Percentiles rank a stretch among this genome's conserved stretches.
phyloP scores from a whole-genome alignment of 495 filamentous ascomycete genomes.

The Staphylotrichum longicolle region DNA sequence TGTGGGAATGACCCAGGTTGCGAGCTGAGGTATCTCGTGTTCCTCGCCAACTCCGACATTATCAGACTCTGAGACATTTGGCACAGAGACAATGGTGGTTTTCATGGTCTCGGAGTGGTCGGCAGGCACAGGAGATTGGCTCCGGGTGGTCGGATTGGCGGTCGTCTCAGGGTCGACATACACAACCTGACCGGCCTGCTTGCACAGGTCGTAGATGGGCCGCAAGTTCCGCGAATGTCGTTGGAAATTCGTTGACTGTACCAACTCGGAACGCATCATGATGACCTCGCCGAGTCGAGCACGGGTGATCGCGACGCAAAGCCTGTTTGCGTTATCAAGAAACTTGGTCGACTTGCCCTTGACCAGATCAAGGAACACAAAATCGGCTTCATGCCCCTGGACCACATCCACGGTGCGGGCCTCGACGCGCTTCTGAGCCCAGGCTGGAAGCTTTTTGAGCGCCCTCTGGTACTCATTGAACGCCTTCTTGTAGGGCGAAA shows the following conservation, averaged over 20 bases:
- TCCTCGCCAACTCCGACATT: too few species aligned
- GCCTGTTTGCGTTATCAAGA: slow-evolving; percentile 24
- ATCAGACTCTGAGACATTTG: too few species aligned
- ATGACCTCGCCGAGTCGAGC: slow-evolving; percentile 28
- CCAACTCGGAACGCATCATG: slow-evolving; percentile 24
- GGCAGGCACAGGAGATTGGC: too few species aligned
- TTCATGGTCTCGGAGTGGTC: too few species aligned
- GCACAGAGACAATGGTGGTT: too few species aligned
- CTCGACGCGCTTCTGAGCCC: slow-evolving; percentile 23
- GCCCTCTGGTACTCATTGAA: slow-evolving; percentile 17
- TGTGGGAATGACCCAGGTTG: too few species aligned
- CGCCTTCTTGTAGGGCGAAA: slow-evolving; percentile 26
- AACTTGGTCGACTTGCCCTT: slow-evolving; percentile 15
- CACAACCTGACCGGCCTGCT: neutral
- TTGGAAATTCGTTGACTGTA: neutral
- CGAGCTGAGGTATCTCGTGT: too few species aligned
- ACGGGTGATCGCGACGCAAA: slow-evolving; percentile 26
- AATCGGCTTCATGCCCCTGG: slow-evolving; percentile 32
- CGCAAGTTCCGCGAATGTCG: neutral
- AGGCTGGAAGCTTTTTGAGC: slow-evolving; percentile 10
- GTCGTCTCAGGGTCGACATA: neutral
- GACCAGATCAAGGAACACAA: slow-evolving; percentile 32
- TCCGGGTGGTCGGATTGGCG: too few species aligned
- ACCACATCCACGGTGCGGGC: slow-evolving; percentile 27
- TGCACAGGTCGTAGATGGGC: slow-evolving; percentile 6